These are phyloP conservation scores for Lecanicillium sp. DNA, from an alignment of 2,329 filamentous ascomycete genomes.

Conservation along the genomic window DNA sequence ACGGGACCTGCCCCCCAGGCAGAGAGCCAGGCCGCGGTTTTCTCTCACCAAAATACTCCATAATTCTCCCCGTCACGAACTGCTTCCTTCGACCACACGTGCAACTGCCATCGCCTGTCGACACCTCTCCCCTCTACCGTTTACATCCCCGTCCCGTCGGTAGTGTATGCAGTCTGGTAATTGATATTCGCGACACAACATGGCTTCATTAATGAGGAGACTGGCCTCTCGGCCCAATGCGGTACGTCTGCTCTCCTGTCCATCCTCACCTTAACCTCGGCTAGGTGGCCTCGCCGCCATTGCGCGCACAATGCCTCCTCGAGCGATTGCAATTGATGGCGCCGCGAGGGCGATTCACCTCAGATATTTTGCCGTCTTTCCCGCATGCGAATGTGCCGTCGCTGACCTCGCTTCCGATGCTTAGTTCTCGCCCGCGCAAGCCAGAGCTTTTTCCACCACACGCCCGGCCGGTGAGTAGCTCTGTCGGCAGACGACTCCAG, in stretches of 20 bases:
- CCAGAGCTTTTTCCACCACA: constrained; percentile 81
- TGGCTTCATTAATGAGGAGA: constrained; percentile 59
- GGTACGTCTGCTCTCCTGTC: constrained; percentile 37
- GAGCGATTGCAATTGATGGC: background rate
- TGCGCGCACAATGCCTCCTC: background rate
- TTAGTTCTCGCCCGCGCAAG: constrained; percentile 34
- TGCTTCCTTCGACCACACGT: constrained; percentile 9
- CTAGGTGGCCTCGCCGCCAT: constrained; percentile 5
- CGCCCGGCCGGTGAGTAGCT: constrained; percentile 62
- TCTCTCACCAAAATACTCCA: constrained; percentile 11
- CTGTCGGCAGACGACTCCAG: constrained; percentile 13
- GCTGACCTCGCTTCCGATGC: background rate
- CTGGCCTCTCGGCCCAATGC: constrained; percentile 50
- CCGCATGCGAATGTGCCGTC: constrained; percentile 10
- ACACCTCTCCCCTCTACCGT: constrained; percentile 11
- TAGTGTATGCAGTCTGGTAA: constrained; percentile 28
- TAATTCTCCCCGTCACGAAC: constrained; percentile 12
- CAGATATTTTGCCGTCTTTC: background rate
- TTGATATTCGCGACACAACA: constrained; percentile 31
- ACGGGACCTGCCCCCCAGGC: background rate
- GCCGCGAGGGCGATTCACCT: background rate
- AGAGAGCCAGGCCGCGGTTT: constrained; percentile 1
- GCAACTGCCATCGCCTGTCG: constrained; percentile 8
- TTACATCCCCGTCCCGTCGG: constrained; percentile 2
- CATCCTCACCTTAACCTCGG: constrained; percentile 18